Evolutionary conservation across 768 basidiomycete species (phyloP).

Genomic region (Termitomyces heimii): DNA sequence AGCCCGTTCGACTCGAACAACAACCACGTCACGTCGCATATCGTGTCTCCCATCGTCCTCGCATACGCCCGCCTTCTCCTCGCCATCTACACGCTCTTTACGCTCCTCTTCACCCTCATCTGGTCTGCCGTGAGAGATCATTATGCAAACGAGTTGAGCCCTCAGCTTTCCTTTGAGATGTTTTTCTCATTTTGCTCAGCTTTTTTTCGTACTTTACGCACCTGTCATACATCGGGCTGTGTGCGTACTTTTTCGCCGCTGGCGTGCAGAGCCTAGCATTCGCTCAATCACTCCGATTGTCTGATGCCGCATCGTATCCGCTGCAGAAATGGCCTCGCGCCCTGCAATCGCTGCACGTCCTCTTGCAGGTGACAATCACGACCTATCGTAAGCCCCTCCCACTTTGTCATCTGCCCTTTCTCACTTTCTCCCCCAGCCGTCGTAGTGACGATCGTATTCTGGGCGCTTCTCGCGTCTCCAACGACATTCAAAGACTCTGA

Average conservation of each 20-base stretch:
- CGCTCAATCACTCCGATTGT: conserved; percentile 10
- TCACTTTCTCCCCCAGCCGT: no score
- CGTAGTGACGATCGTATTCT: no score
- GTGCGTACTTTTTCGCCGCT: conserved; percentile 58
- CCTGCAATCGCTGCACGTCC: conserved; percentile 51
- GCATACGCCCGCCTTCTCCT: conserved; percentile 40
- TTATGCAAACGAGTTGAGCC: conserved; percentile 24
- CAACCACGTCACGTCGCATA: neutral
- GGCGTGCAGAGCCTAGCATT: conserved; percentile 47
- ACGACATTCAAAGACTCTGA: no score
- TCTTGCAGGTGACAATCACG: conserved; percentile 43
- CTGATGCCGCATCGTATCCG: conserved; percentile 31
- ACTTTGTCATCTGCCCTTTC: no score
- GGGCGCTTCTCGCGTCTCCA: no score
- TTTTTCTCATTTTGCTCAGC: neutral
- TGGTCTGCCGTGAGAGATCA: conserved; percentile 24
- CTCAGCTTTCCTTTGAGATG: neutral
- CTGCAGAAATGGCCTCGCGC: conserved; percentile 53
- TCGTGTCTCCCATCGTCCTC: conserved; percentile 21
- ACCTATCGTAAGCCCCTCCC: conserved; percentile 44
- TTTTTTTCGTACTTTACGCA: conserved; percentile 37
- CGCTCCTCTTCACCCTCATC: conserved; percentile 31
- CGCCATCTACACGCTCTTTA: conserved; percentile 44
- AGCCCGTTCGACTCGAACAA: neutral
- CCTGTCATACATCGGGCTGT: conserved; percentile 56